phyloP scores from a whole-genome alignment of 2,329 filamentous ascomycete species.

The Colletotrichum orchidophilum region DNA sequence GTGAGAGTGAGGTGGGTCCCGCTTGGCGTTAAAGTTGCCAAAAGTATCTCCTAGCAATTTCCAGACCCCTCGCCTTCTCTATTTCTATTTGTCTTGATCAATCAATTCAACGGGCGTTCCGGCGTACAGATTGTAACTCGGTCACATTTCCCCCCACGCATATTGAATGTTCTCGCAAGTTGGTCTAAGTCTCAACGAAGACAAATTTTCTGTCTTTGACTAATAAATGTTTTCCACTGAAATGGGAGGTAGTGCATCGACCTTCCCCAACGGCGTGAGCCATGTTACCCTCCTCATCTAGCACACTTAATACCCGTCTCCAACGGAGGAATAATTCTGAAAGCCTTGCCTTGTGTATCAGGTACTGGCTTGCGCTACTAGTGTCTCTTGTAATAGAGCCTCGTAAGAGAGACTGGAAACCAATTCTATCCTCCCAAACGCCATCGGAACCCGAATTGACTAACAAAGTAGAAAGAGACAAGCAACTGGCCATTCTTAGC shows the following conservation, averaged over 20 bases:
- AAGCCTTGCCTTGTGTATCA: slow-evolving; percentile 15
- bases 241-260: background rate
- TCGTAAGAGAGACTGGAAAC: background rate
- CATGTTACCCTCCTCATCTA: background rate
- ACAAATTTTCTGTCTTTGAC: background rate
- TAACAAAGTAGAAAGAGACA: background rate
- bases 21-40: background rate
- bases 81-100: background rate
- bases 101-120: background rate
- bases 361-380: background rate
- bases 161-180: background rate
- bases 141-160: background rate
- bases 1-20: slow-evolving; percentile 18
- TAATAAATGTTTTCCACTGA: background rate
- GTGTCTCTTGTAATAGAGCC: background rate
- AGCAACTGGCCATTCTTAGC: background rate
- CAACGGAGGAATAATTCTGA: background rate
- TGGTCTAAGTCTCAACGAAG: background rate
- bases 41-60: slow-evolving; percentile 18
- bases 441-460: slow-evolving; percentile 3
- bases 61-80: background rate
- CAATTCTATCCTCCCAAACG: slow-evolving; percentile 8
- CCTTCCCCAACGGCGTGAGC: background rate
- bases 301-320: background rate
- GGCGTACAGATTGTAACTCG: background rate